Conservation (phyloP, 2,329 filamentous ascomycete genomes). For the Drechslerella dactyloides region DNA sequence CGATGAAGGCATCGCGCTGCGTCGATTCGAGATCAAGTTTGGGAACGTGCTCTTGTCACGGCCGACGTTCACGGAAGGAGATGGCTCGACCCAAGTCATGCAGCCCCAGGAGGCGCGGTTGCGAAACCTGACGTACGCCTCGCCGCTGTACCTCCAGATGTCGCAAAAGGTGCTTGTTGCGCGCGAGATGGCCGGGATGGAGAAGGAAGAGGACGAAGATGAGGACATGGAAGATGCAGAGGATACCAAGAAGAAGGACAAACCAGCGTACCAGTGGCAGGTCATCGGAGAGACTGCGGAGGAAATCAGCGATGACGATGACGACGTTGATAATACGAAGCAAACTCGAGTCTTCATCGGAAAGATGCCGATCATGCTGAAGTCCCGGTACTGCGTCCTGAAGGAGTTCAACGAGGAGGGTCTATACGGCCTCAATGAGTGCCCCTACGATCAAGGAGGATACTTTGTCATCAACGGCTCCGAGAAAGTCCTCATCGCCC, state of each 20-base stretch:
- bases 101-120: slow-evolving; percentile 93
- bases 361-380: slow-evolving; percentile 96
- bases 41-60: slow-evolving; percentile 86
- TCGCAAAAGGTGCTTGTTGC: slow-evolving; percentile 83
- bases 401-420: slow-evolving; percentile 82
- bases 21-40: slow-evolving; percentile 94
- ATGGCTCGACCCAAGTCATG: slow-evolving; percentile 83
- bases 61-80: slow-evolving; percentile 89
- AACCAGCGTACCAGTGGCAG: slow-evolving; percentile 55
- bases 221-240: slow-evolving; percentile 60
- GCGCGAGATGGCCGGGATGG: slow-evolving; percentile 66
- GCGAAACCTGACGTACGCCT: slow-evolving; percentile 93
- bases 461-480: slow-evolving; percentile 99
- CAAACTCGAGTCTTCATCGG: slow-evolving; percentile 76
- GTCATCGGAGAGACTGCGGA: slow-evolving; percentile 58
- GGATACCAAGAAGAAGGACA: slow-evolving; percentile 56
- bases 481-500: slow-evolving; percentile 97
- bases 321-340: slow-evolving; percentile 59
- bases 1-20: slow-evolving; percentile 80
- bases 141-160: slow-evolving; percentile 87
- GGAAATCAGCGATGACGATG: slow-evolving; percentile 63
- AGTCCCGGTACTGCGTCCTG: slow-evolving; percentile 92
- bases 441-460: slow-evolving; percentile 95
- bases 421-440: slow-evolving; percentile 91
- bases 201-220: slow-evolving; percentile 72